Base-by-base conservation (phyloP, 1,284 basidiomycete genomes). In the Microbotryum scabiosae region DNA sequence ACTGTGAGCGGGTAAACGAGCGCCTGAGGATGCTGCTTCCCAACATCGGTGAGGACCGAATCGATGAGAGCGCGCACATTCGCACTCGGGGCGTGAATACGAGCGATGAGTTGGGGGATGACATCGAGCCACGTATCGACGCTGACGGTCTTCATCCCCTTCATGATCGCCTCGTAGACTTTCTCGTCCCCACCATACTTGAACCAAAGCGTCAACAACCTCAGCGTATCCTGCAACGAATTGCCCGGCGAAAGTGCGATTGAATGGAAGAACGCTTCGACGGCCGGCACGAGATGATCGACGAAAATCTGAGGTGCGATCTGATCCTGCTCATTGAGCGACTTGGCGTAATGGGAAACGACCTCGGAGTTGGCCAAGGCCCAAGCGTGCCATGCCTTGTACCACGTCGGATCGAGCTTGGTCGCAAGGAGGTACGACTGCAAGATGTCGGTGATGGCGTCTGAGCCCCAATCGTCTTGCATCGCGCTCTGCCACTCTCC, bases 301-400 rank as follows among this genome's bases (percentile, higher is more conserved):
- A 84, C 82, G 32, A 87, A 82, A 60, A 83, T 82, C 47, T 82
- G 82, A 16, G 84, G 82, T 2, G 84, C 82, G n/a, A 88, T 77
- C 67, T 83, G 82, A 63, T 78, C 80, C 63, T 85, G 82, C 73
- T 94, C 90, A 65, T 91, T 78, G 47, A 65, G 64, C 5, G 54
- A 59, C 32, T 67, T 66, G 32, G 64, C 65, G 56, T 68, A 71
- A 70, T 86, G 82, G n/a, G 82, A 81, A 61, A 98, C 87, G 64
- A 97, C 90, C 67, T 97, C 91, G 68, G 96, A 96, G 75, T 97
- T 97, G 14, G 92, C 88, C 61, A 98, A 78, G 7, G 96, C 94
- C 92, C 93, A 98, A 1, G 91, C 93, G 74, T 98, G 94, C 94
- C 94, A 97, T 20, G 94, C 96, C 76, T 97, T 97, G 77, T 97